phyloP scores from a whole-genome alignment of 306 rosid species.

The Gynostemma pentaphyllum region DNA sequence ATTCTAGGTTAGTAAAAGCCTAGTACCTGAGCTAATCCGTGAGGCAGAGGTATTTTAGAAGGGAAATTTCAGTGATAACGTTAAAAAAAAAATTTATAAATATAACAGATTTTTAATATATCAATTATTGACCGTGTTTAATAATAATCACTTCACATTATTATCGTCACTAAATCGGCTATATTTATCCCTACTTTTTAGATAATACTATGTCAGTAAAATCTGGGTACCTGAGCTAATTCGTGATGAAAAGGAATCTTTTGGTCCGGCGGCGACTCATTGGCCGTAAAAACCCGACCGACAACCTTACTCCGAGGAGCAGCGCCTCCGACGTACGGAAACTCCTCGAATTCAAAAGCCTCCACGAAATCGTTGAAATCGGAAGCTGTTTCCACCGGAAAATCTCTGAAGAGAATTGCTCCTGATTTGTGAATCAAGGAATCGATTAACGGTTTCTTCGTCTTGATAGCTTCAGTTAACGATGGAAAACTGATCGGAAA shows the following conservation, averaged over 20 bases:
- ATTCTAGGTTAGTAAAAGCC: too few species aligned
- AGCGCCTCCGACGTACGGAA: conserved; percentile 83
- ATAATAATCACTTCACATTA: too few species aligned
- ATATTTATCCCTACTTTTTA: too few species aligned
- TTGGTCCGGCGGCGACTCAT: conserved; percentile 85
- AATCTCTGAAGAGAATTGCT: conserved; percentile 53
- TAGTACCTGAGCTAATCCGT: too few species aligned
- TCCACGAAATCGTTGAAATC: conserved; percentile 72
- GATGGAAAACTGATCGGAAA: conserved; percentile 8
- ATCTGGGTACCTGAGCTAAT: conserved; percentile 56
- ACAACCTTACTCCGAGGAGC: conserved; percentile 66
- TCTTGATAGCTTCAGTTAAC: conserved; percentile 29
- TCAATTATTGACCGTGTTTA: too few species aligned
- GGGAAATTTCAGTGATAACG: too few species aligned
- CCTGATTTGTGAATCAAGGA: conserved; percentile 48
- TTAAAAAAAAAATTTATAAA: too few species aligned
- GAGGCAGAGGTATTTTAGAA: too few species aligned
- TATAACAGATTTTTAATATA: too few species aligned
- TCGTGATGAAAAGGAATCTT: conserved; percentile 86
- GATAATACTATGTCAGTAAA: neutral
- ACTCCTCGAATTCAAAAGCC: conserved; percentile 67
- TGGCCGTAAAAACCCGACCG: conserved; percentile 84
- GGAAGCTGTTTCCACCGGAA: conserved; percentile 43
- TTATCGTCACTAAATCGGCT: too few species aligned
- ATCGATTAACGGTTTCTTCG: conserved; percentile 32